phyloP scores from a whole-genome alignment of 805 yeast genomes.

The Candida chilensis region DNA sequence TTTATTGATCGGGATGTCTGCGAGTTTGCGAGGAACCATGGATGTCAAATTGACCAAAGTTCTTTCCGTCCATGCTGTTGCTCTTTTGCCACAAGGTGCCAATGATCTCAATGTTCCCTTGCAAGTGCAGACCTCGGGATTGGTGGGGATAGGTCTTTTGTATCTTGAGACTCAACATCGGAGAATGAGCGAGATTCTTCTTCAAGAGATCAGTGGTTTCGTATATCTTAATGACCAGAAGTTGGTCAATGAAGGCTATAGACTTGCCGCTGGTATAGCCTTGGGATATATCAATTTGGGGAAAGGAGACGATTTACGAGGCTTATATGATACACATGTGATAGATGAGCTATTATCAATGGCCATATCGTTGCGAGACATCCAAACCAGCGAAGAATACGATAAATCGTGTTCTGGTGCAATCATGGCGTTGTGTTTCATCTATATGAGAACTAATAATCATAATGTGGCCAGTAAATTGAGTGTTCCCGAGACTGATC shows the following conservation, averaged over 20 bases:
- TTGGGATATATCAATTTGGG: slow-evolving; percentile 82
- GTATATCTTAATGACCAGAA: slow-evolving; percentile 45
- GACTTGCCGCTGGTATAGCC: slow-evolving; percentile 83
- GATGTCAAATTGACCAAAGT: slow-evolving; percentile 85
- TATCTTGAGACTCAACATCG: slow-evolving; percentile 74
- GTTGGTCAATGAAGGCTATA: slow-evolving; percentile 66
- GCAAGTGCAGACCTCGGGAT: slow-evolving; percentile 84
- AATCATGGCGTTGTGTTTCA: slow-evolving; percentile 62
- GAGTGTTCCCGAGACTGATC: slow-evolving; percentile 48
- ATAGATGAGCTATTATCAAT: slow-evolving; percentile 49
- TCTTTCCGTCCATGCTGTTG: slow-evolving; percentile 86
- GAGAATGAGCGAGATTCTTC: slow-evolving; percentile 72
- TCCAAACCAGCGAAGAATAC: slow-evolving; percentile 44
- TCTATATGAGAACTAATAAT: slow-evolving; percentile 63
- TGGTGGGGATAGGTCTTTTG: slow-evolving; percentile 82
- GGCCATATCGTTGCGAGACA: slow-evolving; percentile 54
- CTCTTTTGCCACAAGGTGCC: slow-evolving; percentile 85
- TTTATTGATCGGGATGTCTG: slow-evolving; percentile 83
- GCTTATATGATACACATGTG: slow-evolving; percentile 53
- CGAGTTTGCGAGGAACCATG: slow-evolving; percentile 76
- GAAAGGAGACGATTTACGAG: slow-evolving; percentile 52
- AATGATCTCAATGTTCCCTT: slow-evolving; percentile 78
- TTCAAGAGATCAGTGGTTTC: slow-evolving; percentile 56
- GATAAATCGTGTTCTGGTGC: slow-evolving; percentile 72
- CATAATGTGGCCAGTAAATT: slow-evolving; percentile 50